phyloP scores from a whole-genome alignment of 345 rosid genomes.

The Euphorbia lathyris region DNA sequence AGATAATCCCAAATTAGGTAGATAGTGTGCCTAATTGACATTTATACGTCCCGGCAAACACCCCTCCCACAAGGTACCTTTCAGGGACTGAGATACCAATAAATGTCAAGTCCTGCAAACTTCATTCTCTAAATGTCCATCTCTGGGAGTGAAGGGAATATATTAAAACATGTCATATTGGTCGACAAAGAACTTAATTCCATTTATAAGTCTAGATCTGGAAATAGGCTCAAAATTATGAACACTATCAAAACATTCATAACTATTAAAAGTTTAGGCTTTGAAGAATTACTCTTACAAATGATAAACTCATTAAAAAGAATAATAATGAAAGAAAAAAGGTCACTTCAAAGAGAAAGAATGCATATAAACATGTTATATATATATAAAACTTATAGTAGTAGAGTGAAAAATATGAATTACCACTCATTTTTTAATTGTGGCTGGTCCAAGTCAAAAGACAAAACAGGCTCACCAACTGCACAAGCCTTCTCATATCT shows the following conservation, averaged over 20 bases:
- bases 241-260: not conserved
- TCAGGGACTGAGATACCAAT: too few relatives aligned
- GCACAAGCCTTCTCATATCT: slow-evolving; percentile 61
- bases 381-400: slow-evolving; percentile 5
- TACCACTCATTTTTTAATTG: slow-evolving; percentile 82
- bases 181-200: not conserved
- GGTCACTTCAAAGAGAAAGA: not conserved
- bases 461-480: slow-evolving; percentile 63
- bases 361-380: not conserved
- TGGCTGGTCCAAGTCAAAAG: slow-evolving; percentile 58
- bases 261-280: not conserved
- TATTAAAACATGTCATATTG: not conserved
- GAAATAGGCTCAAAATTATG: not conserved
- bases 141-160: not conserved
- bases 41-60: too few relatives aligned
- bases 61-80: too few relatives aligned
- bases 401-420: slow-evolving; percentile 13
- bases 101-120: not conserved
- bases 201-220: not conserved
- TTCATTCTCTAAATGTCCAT: not conserved
- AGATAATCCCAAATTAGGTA: too few relatives aligned
- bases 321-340: not conserved
- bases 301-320: not conserved
- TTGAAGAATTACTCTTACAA: not conserved
- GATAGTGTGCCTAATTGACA: too few relatives aligned